Evolutionary conservation across 257 asterid species (phyloP), one percentile per base, ranked within the genome.

Genomic region (Forsythia suspensa): DNA sequence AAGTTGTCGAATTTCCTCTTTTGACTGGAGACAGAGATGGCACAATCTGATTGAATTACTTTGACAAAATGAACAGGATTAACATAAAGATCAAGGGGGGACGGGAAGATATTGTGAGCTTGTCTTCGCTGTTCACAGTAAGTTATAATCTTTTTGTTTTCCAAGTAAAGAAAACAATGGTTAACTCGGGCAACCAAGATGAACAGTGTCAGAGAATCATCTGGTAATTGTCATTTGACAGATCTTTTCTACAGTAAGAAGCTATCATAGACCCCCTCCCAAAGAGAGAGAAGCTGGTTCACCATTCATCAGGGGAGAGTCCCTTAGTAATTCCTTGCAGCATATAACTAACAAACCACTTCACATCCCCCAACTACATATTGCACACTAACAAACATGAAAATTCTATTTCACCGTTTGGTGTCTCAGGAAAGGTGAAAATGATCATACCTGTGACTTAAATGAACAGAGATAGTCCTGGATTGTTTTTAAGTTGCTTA

Each of bases 401-500:
- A 40, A 48, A 70, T 51, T 81, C 74, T 16, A 34, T 21, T 71
- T 38, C 41, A 38, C 52, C 59, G 70, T 67, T 57, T 73, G 63
- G 57, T 67, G 20, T 73, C 71, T 69, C n/a, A 44, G 65, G 10
- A 29, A 82, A 71, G 59, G 80, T 13, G 38, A 68, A 80, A 77
- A 48, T 76, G 66, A 48, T 34, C 83, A 65, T 84, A 95, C 99
- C 98, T 89, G 96, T 11, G 98, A 90, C 80, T 89, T 85, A 74
- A 93, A 95, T 41, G 99, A 95, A 87, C 99, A 92, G 77, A 95
- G 94, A 82, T 95, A 93, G 82, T 93, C 97, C 86, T 95, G 97
- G 86, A 95, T 92, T 66, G 88, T 92, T 79, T 93, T 93, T 85
- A 95, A 87, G 90, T 95, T 95, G 88, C 87, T 85, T 72, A 85